Percentiles rank a stretch among this genome's conserved stretches.
phyloP scores from a whole-genome alignment of 345 rosid genomes.

The Trapa incisa region DNA sequence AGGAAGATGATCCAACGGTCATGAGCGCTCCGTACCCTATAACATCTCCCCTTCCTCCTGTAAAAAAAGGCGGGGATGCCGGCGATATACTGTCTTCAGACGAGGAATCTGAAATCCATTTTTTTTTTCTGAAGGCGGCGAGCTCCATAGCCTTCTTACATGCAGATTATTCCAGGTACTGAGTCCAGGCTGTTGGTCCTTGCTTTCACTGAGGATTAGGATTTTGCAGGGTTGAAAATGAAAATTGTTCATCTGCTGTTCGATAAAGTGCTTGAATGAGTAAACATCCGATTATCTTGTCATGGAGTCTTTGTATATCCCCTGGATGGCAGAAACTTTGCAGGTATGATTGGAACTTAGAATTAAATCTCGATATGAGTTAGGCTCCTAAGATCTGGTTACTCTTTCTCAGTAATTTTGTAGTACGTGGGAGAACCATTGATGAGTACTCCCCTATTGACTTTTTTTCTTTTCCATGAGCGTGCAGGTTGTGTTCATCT shows the following conservation, averaged over 20 bases:
- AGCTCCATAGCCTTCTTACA: neutral
- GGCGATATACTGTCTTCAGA: neutral
- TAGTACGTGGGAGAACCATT: neutral
- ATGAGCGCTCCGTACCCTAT: too few relatives aligned
- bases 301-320: too few relatives aligned
- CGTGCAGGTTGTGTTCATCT: neutral
- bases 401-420: neutral
- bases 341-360: neutral
- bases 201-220: neutral
- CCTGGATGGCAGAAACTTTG: neutral
- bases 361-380: neutral
- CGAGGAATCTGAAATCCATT: neutral
- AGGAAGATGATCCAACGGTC: too few relatives aligned
- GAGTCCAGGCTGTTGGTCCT: too few relatives aligned
- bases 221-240: neutral
- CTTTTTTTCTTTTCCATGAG: neutral
- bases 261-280: constrained; percentile 2
- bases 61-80: neutral
- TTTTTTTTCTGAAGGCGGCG: neutral
- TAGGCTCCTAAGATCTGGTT: neutral
- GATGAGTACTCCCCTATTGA: neutral
- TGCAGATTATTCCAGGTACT: neutral
- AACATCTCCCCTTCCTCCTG: too few relatives aligned
- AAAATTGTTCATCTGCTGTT: neutral
- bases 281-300: neutral